phyloP scores from a whole-genome alignment of 2,329 filamentous ascomycete species.

The Penicillium sumatraense region DNA sequence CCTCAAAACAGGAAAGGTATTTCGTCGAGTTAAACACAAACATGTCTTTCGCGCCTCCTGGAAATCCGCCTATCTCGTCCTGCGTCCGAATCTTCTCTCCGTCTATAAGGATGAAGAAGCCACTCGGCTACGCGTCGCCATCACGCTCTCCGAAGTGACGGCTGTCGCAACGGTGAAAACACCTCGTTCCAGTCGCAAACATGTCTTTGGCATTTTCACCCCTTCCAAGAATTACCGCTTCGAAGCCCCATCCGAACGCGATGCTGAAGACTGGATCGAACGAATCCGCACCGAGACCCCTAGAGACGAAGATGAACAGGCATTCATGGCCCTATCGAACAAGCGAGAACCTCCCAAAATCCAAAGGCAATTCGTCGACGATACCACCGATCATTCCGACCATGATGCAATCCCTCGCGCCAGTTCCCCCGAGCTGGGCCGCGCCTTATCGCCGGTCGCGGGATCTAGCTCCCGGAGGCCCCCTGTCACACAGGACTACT shows the following conservation, averaged over 20 bases:
- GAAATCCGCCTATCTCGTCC: conserved; percentile 86
- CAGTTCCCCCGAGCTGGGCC: conserved; percentile 41
- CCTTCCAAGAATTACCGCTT: conserved; percentile 91
- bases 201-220: conserved; percentile 92
- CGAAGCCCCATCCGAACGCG: conserved; percentile 72
- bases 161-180: conserved; percentile 88
- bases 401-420: conserved; percentile 38
- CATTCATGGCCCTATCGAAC: conserved; percentile 62
- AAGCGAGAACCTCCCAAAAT: conserved; percentile 23
- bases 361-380: conserved; percentile 38
- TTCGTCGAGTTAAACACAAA: conserved; percentile 90
- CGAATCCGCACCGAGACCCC: conserved; percentile 78
- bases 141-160: conserved; percentile 86
- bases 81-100: conserved; percentile 86
- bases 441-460: conserved; percentile 30
- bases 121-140: conserved; percentile 84
- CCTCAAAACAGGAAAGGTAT: conserved; percentile 83
- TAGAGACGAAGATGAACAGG: conserved; percentile 86
- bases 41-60: conserved; percentile 81
- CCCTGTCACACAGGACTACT: conserved; percentile 58
- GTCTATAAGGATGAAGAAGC: conserved; percentile 93
- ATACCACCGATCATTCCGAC: conserved; percentile 50
- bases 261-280: conserved; percentile 85
- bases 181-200: conserved; percentile 80
- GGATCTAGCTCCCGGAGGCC: conserved; percentile 31